Evolutionary conservation across 2,329 filamentous ascomycete species (phyloP), one percentile per base, ranked within the genome.

Genomic region (Uncinocarpus reesii): DNA sequence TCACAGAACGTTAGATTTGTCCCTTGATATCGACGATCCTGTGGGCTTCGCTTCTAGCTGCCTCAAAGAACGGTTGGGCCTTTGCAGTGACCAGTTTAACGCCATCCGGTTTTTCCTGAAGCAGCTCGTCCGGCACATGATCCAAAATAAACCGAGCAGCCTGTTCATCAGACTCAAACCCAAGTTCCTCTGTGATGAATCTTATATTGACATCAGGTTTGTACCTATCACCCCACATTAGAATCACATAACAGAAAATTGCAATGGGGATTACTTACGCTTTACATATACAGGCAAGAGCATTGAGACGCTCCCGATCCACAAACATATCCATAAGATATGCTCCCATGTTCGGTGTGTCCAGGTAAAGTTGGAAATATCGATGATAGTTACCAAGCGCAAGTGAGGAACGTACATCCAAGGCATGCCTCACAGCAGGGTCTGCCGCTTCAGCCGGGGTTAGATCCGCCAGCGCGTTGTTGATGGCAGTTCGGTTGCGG

Each of bases 261-360:
- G n/a, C 13, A 32, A 16, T 13, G 29, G 28, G 8, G 26, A 8
- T 6, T 15, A 31, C 34, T 13, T 24, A 98, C 92, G 86, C 81
- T 86, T 79, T 93, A 78, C 88, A 95, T 58, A 98, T 92, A 65
- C 83, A 86, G 65, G 87, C 83, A 63, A 98, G 72, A 56, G 92
- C 92, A 62, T 84, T 82, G 56, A 98, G 79, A 60, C 92, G 86
- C 73, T 98, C 90, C 63, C 92, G 83, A 61, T 82, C 82, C 65
- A 96, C 84, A 73, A 98, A 96, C 86, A 95, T 95, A 72, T 98
- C 92, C 86, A 98, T 94, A 44, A 98, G 78, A 69, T 96, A 96
- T 58, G 85, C 88, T 53, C 92, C 90, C 89, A 98, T 95, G 62
- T 94, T 93, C 43, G 88, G 89, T 20, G 89, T 89, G 64, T 90